A percentile compares a stretch with the other conserved stretches of the same genome.
phyloP scores from a whole-genome alignment of 2,329 filamentous ascomycete species.

The Diaporthe sp. region DNA sequence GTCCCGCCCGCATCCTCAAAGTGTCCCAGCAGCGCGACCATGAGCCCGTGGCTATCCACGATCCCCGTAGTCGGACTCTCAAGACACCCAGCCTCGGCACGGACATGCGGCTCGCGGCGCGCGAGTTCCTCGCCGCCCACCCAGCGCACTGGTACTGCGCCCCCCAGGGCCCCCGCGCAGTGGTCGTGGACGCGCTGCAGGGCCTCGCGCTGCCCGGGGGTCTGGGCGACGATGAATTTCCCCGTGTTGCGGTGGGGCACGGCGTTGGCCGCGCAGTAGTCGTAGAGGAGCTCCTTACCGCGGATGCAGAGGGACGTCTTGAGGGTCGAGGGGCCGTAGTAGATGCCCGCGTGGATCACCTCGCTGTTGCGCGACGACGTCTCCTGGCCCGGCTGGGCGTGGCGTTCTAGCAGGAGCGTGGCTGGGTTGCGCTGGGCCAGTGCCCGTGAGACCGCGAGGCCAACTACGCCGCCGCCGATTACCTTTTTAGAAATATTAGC shows the following conservation, averaged over 20 bases:
- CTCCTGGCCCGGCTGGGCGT: slow-evolving; percentile 82
- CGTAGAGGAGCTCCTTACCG: slow-evolving; percentile 83
- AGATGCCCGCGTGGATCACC: slow-evolving; percentile 95
- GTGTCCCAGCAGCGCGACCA: slow-evolving; percentile 82
- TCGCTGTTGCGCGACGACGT: slow-evolving; percentile 93
- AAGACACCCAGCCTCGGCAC: slow-evolving; percentile 79
- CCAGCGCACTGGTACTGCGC: slow-evolving; percentile 78
- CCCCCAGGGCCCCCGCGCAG: slow-evolving; percentile 51
- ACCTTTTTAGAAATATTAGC: slow-evolving; percentile 53
- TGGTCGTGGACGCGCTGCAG: slow-evolving; percentile 65
- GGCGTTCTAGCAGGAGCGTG: slow-evolving; percentile 85
- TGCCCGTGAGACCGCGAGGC: slow-evolving; percentile 81
- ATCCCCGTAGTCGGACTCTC: slow-evolving; percentile 91
- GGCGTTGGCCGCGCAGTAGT: slow-evolving; percentile 74
- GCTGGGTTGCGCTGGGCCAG: slow-evolving; percentile 71
- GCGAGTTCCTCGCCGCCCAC: slow-evolving; percentile 72
- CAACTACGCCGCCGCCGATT: slow-evolving; percentile 76
- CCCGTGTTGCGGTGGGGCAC: slow-evolving; percentile 82
- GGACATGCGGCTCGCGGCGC: slow-evolving; percentile 79
- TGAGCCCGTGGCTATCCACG: slow-evolving; percentile 86
- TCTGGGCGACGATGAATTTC: slow-evolving; percentile 97
- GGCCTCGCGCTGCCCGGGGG: slow-evolving; percentile 74
- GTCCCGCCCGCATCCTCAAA: slow-evolving; percentile 84
- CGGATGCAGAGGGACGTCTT: slow-evolving; percentile 87
- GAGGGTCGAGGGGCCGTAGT: slow-evolving; percentile 82